These are phyloP conservation scores for Funneliformis caledonium DNA, from an alignment of 371 early-diverging fungal species.

Conservation along the genomic window DNA sequence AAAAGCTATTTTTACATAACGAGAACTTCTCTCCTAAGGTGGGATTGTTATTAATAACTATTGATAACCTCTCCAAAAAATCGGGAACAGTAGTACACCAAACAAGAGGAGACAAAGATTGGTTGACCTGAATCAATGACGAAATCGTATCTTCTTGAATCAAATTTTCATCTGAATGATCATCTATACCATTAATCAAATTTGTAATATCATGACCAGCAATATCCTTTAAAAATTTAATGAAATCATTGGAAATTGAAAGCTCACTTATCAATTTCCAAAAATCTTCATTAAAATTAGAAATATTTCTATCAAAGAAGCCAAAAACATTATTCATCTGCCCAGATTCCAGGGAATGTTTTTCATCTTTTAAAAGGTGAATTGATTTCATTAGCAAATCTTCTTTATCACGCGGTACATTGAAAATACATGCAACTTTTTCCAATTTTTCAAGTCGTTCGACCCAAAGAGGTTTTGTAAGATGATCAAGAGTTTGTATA, in stretches of 20 bases:
- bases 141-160: constrained; percentile 37
- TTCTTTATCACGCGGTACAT: not conserved
- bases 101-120: constrained; percentile 23
- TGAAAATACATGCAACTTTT: not conserved
- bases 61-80: constrained; percentile 5
- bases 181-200: constrained; percentile 34
- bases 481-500: not conserved
- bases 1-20: constrained; percentile 33
- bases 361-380: not conserved
- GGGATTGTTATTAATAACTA: not conserved
- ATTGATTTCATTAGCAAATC: constrained; percentile 16
- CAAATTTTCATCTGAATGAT: constrained; percentile 1
- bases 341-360: not conserved
- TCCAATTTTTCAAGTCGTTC: constrained; percentile 10
- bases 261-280: constrained; percentile 31
- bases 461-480: constrained; percentile 2
- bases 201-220: constrained; percentile 29
- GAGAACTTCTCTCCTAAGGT: constrained; percentile 24
- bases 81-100: not conserved
- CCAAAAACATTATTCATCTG: not conserved
- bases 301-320: too few species aligned
- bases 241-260: constrained; percentile 4
- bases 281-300: not conserved
- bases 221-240: not conserved
- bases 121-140: constrained; percentile 32